Evolutionary conservation across 108 stramenopile genomes (phyloP), one percentile per base, ranked within the genome.

Genomic region (Licmophora abbreviata): DNA sequence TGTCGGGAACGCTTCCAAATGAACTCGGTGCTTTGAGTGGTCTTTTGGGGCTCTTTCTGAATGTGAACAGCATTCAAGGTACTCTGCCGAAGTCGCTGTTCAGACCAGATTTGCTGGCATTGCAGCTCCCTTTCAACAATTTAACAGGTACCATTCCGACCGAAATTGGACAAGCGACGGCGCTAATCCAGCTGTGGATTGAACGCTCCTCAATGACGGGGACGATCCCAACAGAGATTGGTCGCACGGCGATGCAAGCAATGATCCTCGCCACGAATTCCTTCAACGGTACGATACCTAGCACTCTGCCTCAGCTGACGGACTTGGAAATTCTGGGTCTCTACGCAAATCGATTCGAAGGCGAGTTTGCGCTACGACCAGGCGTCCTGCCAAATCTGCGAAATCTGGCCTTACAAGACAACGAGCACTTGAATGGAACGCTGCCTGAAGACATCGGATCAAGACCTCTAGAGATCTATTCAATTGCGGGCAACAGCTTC

Each of bases 201-300:
- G 70, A 64, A n/a, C n/a, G n/a, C n/a, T n/a, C n/a, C 31, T 21
- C n/a, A 28, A 28, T 76, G 4, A 55, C 26, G 1, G 74, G 74
- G 21, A 44, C 21, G 5, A 24, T 86, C 23, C 77, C 84, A 2
- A 15, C 44, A 24, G 33, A 28, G 4, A 48, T 86, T 11, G 55
- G 35, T 14, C 69, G 79, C 70, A 58, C 69, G 27, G 41, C 64
- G 28, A 58, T 83, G 44, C 51, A 73, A 52, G 48, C 58, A 6
- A 36, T 83, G n/a, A 68, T 49, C 32, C 18, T 83, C 11, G 68
- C 64, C 41, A 59, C 70, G 47, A 83, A 83, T 47, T 56, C 31
- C 1, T 41, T 76, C 30, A 57, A 55, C 22, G 77, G 48, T 8
- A 50, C 48, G n/a, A n/a, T 54, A 1, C 23, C 5, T 15, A 11